Conservation (phyloP, 257 asterid genomes). For the Solanum bulbocastanum region DNA sequence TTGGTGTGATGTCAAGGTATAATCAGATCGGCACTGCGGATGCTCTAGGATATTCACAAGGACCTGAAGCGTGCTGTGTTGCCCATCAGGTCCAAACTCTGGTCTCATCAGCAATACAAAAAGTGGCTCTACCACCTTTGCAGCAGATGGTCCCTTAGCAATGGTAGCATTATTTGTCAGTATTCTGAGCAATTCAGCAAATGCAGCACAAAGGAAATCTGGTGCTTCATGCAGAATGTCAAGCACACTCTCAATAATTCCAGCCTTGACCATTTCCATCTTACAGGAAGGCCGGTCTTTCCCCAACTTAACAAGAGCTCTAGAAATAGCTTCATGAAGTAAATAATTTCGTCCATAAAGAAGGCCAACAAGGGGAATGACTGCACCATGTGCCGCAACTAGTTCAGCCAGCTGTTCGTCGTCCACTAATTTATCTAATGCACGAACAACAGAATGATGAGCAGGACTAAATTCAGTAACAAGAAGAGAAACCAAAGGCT, state of each 20-base stretch:
- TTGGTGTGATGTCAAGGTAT: conserved; percentile 66
- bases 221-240: conserved; percentile 93
- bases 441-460: conserved; percentile 80
- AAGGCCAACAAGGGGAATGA: conserved; percentile 89
- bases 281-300: conserved; percentile 94
- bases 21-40: conserved; percentile 85
- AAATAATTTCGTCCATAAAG: conserved; percentile 65
- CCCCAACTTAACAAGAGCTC: conserved; percentile 92
- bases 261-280: conserved; percentile 98
- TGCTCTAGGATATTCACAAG: conserved; percentile 94
- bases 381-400: conserved; percentile 97
- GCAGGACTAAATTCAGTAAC: conserved; percentile 73
- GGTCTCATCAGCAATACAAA: conserved; percentile 59
- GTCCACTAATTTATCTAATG: conserved; percentile 78
- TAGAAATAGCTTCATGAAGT: conserved; percentile 86
- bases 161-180: conserved; percentile 92
- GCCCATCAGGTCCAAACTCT: conserved; percentile 91
- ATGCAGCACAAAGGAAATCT: conserved; percentile 83
- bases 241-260: conserved; percentile 65
- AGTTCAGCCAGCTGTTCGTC: conserved; percentile 96
- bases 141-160: conserved; percentile 93
- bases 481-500: conserved; percentile 88
- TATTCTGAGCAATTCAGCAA: conserved; percentile 87
- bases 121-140: conserved; percentile 93
- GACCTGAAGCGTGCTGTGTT: conserved; percentile 82